These are phyloP conservation scores for Chytriomyces confervae DNA, from an alignment of 192 early-diverging fungal genomes.

Conservation along the genomic window DNA sequence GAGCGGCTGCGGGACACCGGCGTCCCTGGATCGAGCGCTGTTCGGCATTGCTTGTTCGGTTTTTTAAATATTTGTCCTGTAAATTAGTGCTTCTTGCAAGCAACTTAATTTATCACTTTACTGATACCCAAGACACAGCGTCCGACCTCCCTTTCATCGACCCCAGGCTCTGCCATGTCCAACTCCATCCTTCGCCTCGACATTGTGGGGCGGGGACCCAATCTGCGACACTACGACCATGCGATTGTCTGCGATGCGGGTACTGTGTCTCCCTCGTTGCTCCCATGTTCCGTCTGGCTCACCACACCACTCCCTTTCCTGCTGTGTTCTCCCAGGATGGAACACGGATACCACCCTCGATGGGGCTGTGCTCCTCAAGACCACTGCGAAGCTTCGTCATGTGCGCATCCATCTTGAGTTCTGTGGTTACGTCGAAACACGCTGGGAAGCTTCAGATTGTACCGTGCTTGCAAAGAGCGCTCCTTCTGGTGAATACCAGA, in stretches of 20 bases:
- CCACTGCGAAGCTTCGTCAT: neutral
- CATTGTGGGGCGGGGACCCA: neutral
- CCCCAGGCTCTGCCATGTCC: neutral
- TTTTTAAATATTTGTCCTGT: no score
- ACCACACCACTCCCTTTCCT: no score
- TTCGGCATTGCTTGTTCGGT: no score
- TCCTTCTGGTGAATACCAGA: neutral
- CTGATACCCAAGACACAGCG: no score
- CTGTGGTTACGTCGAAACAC: slow-evolving; percentile 4
- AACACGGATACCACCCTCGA: slow-evolving; percentile 10
- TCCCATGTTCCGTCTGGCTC: no score
- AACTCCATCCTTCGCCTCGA: neutral
- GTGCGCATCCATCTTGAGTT: slow-evolving; percentile 10
- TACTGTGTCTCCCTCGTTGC: no score
- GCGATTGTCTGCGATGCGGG: neutral
- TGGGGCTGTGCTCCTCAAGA: neutral
- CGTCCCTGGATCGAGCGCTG: no score
- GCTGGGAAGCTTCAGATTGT: neutral
- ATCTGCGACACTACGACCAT: neutral
- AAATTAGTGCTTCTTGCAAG: no score
- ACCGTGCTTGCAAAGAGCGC: neutral
- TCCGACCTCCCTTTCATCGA: no score
- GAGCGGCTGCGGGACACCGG: no score
- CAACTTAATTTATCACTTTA: no score
- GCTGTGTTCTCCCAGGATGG: slow-evolving; percentile 1